Evolutionary conservation across 306 rosid species (phyloP).

Genomic region (Cicer chorassanicum): DNA sequence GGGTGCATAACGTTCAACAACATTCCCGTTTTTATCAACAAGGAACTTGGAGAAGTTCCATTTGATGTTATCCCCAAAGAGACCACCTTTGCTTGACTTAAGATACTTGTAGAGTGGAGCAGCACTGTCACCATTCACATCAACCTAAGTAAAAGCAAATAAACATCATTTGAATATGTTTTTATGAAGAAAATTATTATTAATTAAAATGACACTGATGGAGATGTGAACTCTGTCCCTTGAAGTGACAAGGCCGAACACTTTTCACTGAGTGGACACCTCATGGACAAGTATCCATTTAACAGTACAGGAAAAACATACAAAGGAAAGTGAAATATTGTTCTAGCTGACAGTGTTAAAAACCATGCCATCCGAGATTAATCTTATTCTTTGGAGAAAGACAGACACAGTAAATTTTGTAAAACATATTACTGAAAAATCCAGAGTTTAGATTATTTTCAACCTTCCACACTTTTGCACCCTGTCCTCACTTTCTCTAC

Average conservation of each 20-base stretch:
- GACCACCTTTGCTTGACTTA: slow-evolving; percentile 92
- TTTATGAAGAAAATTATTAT: too few relatives aligned
- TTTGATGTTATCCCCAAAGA: slow-evolving; percentile 80
- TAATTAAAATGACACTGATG: too few relatives aligned
- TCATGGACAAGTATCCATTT: background rate
- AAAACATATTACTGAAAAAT: background rate
- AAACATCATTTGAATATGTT: background rate
- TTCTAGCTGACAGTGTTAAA: background rate
- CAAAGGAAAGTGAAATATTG: slow-evolving; percentile 7
- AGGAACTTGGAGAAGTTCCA: slow-evolving; percentile 98
- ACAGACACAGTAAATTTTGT: background rate
- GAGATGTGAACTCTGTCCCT: too few relatives aligned
- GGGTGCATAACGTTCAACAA: slow-evolving; percentile 93
- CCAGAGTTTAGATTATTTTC: background rate
- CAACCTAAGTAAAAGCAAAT: slow-evolving; percentile 55
- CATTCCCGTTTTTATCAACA: slow-evolving; percentile 85
- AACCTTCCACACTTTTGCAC: background rate
- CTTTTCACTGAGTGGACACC: too few relatives aligned
- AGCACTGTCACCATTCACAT: slow-evolving; percentile 78
- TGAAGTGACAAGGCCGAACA: too few relatives aligned
- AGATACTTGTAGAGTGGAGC: slow-evolving; percentile 83
- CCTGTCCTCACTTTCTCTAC: background rate
- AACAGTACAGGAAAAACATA: background rate
- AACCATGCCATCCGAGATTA: background rate
- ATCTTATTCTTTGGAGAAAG: background rate